phyloP scores from a whole-genome alignment of 139 green algal genomes.

The Ettlia oleoabundans region DNA sequence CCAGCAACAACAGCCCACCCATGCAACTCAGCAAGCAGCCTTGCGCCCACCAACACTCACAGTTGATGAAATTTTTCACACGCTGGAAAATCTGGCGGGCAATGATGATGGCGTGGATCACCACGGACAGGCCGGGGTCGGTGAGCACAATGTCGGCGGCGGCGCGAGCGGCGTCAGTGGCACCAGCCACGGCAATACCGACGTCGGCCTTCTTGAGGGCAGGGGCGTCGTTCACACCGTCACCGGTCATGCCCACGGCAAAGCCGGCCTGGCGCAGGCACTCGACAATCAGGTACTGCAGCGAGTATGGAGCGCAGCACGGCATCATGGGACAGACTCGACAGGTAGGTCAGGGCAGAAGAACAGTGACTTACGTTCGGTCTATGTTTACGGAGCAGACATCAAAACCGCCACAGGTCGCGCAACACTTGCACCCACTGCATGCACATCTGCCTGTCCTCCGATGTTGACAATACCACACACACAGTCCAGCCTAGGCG shows the following conservation, averaged over 20 bases:
- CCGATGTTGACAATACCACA: background rate
- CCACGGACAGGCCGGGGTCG: slow-evolving; percentile 73
- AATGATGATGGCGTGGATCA: slow-evolving; percentile 82
- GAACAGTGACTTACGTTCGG: too few relatives aligned
- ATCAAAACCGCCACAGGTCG: too few relatives aligned
- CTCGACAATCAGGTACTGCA: slow-evolving; percentile 80
- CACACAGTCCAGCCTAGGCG: background rate
- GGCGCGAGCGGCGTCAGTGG: slow-evolving; percentile 86
- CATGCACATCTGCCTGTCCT: background rate
- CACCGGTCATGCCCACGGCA: slow-evolving; percentile 87
- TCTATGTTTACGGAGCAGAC: too few relatives aligned
- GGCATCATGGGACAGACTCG: background rate
- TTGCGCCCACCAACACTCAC: too few relatives aligned
- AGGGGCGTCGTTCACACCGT: slow-evolving; percentile 93
- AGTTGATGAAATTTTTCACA: slow-evolving; percentile 87
- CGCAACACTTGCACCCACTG: background rate
- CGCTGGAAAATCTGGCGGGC: slow-evolving; percentile 82
- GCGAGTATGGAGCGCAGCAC: background rate
- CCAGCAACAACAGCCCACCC: too few relatives aligned
- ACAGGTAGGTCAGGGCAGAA: too few relatives aligned
- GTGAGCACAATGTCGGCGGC: slow-evolving; percentile 94
- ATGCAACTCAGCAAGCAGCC: too few relatives aligned
- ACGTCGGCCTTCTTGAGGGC: slow-evolving; percentile 88
- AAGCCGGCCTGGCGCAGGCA: slow-evolving; percentile 70
- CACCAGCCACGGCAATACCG: slow-evolving; percentile 80